Conservation (phyloP, 352 stramenopile genomes). For the Phytophthora sansomeana region DNA sequence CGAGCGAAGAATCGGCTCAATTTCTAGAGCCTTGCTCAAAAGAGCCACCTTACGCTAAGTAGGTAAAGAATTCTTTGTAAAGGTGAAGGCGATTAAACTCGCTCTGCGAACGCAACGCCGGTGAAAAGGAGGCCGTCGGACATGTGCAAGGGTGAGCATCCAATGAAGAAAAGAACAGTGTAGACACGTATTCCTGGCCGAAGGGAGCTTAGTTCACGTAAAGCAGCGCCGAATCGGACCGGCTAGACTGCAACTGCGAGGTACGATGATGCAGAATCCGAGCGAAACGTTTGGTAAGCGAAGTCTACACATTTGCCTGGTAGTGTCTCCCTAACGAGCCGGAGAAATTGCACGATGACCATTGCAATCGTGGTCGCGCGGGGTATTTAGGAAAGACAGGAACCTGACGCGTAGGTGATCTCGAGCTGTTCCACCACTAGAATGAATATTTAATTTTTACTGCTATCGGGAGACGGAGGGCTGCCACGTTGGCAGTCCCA, state of each 20-base stretch:
- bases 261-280: background rate
- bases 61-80: background rate
- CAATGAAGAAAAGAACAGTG: constrained; percentile 11
- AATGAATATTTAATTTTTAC: too few species aligned
- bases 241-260: background rate
- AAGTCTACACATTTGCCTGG: background rate
- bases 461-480: background rate
- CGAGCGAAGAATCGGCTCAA: too few species aligned
- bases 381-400: background rate
- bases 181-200: too few species aligned
- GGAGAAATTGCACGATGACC: background rate
- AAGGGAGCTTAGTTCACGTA: too few species aligned
- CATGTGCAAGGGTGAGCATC: constrained; percentile 9
- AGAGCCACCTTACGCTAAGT: too few species aligned
- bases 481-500: too few species aligned
- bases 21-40: too few species aligned
- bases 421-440: background rate
- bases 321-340: background rate
- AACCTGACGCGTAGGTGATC: background rate
- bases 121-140: background rate
- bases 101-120: background rate
- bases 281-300: background rate
- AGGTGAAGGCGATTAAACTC: background rate
- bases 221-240: too few species aligned
- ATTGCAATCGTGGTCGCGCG: background rate